phyloP scores from a whole-genome alignment of 148 eudicot species.

The Gaultheria prostrata region DNA sequence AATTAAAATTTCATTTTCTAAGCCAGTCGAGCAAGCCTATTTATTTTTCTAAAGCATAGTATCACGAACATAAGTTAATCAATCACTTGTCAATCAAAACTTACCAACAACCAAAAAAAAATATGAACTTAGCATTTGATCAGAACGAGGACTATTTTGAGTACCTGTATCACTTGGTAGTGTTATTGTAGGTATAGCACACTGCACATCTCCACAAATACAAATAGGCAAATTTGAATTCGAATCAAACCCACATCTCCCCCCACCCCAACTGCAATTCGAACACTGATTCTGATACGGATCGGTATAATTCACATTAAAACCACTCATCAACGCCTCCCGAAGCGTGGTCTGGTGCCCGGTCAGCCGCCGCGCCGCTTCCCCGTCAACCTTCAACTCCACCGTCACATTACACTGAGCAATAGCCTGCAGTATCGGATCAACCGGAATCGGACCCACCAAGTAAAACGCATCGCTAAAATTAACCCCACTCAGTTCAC shows the following conservation, averaged over 20 bases:
- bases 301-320: conserved; percentile 27
- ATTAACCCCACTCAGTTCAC: conserved; percentile 16
- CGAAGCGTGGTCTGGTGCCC: conserved; percentile 15
- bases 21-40: too few species aligned
- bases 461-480: conserved; percentile 23
- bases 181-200: background rate
- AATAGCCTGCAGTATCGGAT: conserved; percentile 21
- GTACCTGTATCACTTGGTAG: conserved; percentile 8
- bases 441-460: conserved; percentile 36
- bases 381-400: conserved; percentile 19
- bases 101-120: background rate
- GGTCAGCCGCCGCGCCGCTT: conserved; percentile 11
- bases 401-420: conserved; percentile 17
- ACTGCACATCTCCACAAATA: conserved; percentile 30
- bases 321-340: conserved; percentile 34
- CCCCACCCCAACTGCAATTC: conserved; percentile 24
- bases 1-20: too few species aligned
- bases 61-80: too few species aligned
- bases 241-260: conserved; percentile 31
- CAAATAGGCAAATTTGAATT: conserved; percentile 21
- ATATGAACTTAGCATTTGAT: background rate
- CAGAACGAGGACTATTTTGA: background rate
- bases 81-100: too few species aligned
- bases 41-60: too few species aligned
- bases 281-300: conserved; percentile 25